These are phyloP conservation scores for Aegilops longissima DNA, from an alignment of 176 grass and related monocot genomes.

Conservation along the genomic window DNA sequence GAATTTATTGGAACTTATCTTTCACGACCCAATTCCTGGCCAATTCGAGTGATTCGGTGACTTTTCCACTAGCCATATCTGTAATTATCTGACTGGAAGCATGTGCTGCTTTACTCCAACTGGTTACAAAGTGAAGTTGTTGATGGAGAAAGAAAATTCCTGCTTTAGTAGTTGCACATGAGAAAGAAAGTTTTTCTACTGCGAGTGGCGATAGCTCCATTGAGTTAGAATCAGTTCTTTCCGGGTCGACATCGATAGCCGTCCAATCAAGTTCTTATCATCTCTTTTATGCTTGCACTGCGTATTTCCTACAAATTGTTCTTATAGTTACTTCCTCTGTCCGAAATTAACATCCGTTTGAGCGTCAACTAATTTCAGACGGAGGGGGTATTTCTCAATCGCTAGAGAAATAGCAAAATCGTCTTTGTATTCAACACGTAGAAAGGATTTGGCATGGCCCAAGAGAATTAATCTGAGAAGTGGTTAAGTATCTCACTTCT, in stretches of 20 bases:
- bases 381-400: background rate
- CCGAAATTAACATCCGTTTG: no score
- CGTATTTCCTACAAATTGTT: background rate
- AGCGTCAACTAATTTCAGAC: no score
- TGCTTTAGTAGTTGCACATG: conserved; percentile 3
- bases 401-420: background rate
- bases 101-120: background rate
- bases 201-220: background rate
- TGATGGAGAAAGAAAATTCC: background rate
- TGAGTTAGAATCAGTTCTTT: background rate
- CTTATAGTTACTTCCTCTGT: background rate
- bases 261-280: no score
- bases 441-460: background rate
- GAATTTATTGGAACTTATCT: background rate
- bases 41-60: background rate
- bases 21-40: background rate
- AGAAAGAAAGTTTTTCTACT: background rate
- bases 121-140: background rate
- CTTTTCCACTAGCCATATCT: background rate
- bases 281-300: background rate
- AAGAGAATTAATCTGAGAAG: background rate
- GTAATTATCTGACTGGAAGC: background rate
- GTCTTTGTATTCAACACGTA: background rate
- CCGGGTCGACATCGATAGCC: background rate
- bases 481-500: background rate